Base-by-base conservation (phyloP, 2,329 filamentous ascomycete genomes). In the Thermoascus crustaceus region DNA sequence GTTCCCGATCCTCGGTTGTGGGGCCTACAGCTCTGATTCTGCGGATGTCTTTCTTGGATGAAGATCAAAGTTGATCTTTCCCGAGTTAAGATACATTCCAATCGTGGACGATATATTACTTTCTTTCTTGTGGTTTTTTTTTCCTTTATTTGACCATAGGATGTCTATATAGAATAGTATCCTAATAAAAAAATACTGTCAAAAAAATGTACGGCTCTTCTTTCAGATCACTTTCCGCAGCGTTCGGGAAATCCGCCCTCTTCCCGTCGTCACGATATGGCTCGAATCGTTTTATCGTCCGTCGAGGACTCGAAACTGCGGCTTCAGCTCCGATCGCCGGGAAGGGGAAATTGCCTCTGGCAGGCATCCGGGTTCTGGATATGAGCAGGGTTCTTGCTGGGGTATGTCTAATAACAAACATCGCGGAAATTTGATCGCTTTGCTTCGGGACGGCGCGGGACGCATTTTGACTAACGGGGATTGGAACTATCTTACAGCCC, bases 351-450 rank as follows among this genome's bases (percentile, higher is more conserved):
- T 17, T 34, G 1, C 43, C 46, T 1, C 31, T 50, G 3, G 11
- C 30, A 2, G 55, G 55, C 2, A 42, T 58, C 11, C 44, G 46
- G 22, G 48, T 58, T 5, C 38, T 58, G 4, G 53, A 58, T 41
- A 32, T 57, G n/a, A 50, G 50, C 2, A 43, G 54, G 5, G 49
- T 57, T 9, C 35, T 57, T 2, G 52, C 51, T 9, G 54, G 32
- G 21, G 32, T 55, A 41, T 17, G 42, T 14, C n/a, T n/a, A n/a
- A n/a, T n/a, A n/a, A n/a, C n/a, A n/a, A n/a, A n/a, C n/a, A n/a
- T n/a, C n/a, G n/a, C n/a, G n/a, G n/a, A n/a, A n/a, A n/a, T n/a
- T n/a, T n/a, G n/a, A n/a, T n/a, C n/a, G n/a, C n/a, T n/a, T n/a
- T n/a, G n/a, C n/a, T n/a, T n/a, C n/a, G n/a, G n/a, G n/a, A n/a